Base-by-base conservation (phyloP, 768 basidiomycete species). In the Lepiota subincarnata region DNA sequence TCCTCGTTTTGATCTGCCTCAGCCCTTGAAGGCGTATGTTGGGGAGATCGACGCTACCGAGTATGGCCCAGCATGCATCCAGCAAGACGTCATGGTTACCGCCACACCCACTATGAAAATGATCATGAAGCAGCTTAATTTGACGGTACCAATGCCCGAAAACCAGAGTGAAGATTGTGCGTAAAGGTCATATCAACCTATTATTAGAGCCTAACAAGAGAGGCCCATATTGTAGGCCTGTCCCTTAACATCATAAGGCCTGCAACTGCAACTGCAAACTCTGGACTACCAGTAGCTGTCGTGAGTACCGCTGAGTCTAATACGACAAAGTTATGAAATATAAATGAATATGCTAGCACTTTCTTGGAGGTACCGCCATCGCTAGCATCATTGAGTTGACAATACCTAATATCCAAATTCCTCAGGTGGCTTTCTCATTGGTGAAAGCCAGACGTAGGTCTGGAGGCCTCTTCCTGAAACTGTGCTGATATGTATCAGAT, bases 161-260 rank as follows among this genome's bases (percentile, higher is more conserved):
- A 73, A 60, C 28, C 19, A 24, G 2, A 66, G 66, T 24, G 67
- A 69, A 52, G 66, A 69, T 50, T 69, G 68, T 69, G 31, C 31
- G 31, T 31, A 31, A 31, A 38, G 55, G 60, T 11, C 31, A 3
- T 14, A 13, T 18, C 4, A 5, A 42, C 14, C 28, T 1, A 31
- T 6, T 31, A 31, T 5, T 16, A 41, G 18, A 24, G 24, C 46
- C n/a, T 18, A 12, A 12, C 13, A 24, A 2, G 24, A 20, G 65
- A 12, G 46, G 41, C 6, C 47, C 45, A 24, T 24, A 5, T 24
- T 24, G 5, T 5, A 69, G 76, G 76, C 59, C 61, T 79, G 12
- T 72, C 65, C n/a, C 53, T 80, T 31, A 76, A 79, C 40, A 70
- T 79, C 11, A 45, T 73, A 7, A 59, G 55, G 6, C 75, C 78